Conservation (phyloP, 495 filamentous ascomycete species). For the Monascus purpureus region DNA sequence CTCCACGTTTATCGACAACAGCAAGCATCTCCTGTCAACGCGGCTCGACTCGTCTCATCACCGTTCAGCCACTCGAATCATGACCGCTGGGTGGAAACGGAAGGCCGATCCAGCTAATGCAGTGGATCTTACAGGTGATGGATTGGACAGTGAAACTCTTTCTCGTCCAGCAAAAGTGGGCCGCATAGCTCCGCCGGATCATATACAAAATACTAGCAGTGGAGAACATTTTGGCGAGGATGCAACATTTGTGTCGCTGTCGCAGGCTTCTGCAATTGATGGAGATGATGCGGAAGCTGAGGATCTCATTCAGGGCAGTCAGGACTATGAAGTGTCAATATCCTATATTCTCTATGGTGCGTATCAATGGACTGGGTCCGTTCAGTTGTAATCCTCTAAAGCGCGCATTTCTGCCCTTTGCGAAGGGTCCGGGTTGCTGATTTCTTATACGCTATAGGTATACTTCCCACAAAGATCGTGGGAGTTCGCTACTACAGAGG, state of each 20-base stretch:
- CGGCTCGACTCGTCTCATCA: too few species aligned
- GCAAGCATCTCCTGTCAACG: too few species aligned
- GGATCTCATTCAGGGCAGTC: slow-evolving; percentile 16
- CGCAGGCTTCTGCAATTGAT: slow-evolving; percentile 16
- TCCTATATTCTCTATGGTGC: slow-evolving; percentile 38
- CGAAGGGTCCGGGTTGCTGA: background rate
- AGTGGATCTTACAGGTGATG: slow-evolving; percentile 4
- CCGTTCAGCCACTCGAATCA: too few species aligned
- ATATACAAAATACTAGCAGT: slow-evolving; percentile 2
- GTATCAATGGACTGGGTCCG: too few species aligned
- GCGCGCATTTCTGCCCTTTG: background rate
- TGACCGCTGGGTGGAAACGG: too few species aligned
- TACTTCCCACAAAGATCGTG: slow-evolving; percentile 53
- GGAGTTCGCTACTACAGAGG: slow-evolving; percentile 70
- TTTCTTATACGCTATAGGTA: slow-evolving; percentile 10
- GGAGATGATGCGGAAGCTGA: slow-evolving; percentile 26
- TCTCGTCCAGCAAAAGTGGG: slow-evolving; percentile 8
- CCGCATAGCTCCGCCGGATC: slow-evolving; percentile 1
- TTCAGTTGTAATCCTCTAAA: too few species aligned
- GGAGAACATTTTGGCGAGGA: slow-evolving; percentile 23
- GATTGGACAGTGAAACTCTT: slow-evolving; percentile 9
- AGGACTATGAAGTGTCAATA: slow-evolving; percentile 24
- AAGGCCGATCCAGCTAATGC: slow-evolving; percentile 4
- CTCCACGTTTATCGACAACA: too few species aligned
- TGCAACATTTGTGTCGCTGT: slow-evolving; percentile 19